phyloP scores from a whole-genome alignment of 371 early-diverging fungal species.

The Lichtheimia hyalospora region DNA sequence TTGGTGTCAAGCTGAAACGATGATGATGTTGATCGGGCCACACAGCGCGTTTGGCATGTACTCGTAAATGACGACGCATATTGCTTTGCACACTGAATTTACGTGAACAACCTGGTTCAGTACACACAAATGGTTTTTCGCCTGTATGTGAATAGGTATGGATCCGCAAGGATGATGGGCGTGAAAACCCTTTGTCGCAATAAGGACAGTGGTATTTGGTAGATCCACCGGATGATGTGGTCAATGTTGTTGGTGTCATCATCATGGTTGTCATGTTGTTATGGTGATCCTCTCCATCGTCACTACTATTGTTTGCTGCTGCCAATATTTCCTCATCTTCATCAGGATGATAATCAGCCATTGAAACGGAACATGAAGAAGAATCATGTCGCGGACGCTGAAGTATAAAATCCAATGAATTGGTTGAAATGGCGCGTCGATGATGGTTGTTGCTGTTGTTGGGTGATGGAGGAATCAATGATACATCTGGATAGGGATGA shows the following conservation, averaged over 20 bases:
- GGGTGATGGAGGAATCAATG: constrained; percentile 3
- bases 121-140: constrained; percentile 61
- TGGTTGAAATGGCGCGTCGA: constrained; percentile 44
- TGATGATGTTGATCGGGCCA: neutral
- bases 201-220: constrained; percentile 62
- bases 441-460: constrained; percentile 12
- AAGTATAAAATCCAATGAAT: constrained; percentile 32
- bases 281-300: neutral
- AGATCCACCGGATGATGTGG: neutral
- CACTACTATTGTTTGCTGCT: neutral
- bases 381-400: constrained; percentile 14
- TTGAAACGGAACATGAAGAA: no score
- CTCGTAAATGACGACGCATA: constrained; percentile 54
- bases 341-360: no score
- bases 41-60: constrained; percentile 3
- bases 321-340: no score
- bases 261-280: no score
- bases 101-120: constrained; percentile 49
- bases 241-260: neutral
- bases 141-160: constrained; percentile 68
- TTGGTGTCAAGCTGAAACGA: neutral
- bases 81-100: constrained; percentile 63
- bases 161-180: constrained; percentile 58
- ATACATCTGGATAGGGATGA: constrained; percentile 28
- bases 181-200: constrained; percentile 55